These are phyloP conservation scores for Pseudocercospora pini-densiflorae DNA, from an alignment of 2,329 filamentous ascomycete species.

Conservation along the genomic window DNA sequence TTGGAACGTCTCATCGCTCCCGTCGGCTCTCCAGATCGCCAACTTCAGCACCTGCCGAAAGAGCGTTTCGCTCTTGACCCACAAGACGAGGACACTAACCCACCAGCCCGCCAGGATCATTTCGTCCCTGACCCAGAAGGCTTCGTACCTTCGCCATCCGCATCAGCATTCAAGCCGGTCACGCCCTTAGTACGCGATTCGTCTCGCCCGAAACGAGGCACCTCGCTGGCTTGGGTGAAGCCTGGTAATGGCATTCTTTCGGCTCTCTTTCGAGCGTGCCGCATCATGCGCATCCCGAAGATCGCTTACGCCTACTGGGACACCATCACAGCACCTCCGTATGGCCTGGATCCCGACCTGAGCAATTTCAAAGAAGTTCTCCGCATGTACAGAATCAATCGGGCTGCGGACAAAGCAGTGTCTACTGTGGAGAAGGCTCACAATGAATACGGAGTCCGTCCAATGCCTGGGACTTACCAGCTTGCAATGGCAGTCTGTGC, in stretches of 20 bases:
- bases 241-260: slow-evolving; percentile 66
- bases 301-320: slow-evolving; percentile 80
- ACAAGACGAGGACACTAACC: not conserved
- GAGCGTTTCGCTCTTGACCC: not conserved
- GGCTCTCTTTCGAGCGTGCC: slow-evolving; percentile 68
- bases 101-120: not conserved
- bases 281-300: slow-evolving; percentile 62
- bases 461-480: slow-evolving; percentile 62
- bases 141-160: slow-evolving; percentile 34
- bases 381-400: slow-evolving; percentile 66
- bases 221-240: slow-evolving; percentile 46
- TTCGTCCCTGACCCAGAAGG: slow-evolving; percentile 26
- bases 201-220: slow-evolving; percentile 15
- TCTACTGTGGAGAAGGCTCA: slow-evolving; percentile 57
- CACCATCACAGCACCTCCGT: slow-evolving; percentile 62
- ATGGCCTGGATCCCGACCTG: slow-evolving; percentile 70
- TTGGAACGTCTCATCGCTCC: slow-evolving; percentile 62
- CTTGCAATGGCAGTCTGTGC: slow-evolving; percentile 75
- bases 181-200: slow-evolving; percentile 24
- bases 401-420: slow-evolving; percentile 66
- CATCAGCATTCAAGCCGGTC: slow-evolving; percentile 36
- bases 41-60: not conserved
- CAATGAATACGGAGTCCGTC: slow-evolving; percentile 33
- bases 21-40: slow-evolving; percentile 37
- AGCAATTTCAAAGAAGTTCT: slow-evolving; percentile 73